Base-by-base conservation (phyloP, 441 rosid genomes). In the Gossypium lobatum region DNA sequence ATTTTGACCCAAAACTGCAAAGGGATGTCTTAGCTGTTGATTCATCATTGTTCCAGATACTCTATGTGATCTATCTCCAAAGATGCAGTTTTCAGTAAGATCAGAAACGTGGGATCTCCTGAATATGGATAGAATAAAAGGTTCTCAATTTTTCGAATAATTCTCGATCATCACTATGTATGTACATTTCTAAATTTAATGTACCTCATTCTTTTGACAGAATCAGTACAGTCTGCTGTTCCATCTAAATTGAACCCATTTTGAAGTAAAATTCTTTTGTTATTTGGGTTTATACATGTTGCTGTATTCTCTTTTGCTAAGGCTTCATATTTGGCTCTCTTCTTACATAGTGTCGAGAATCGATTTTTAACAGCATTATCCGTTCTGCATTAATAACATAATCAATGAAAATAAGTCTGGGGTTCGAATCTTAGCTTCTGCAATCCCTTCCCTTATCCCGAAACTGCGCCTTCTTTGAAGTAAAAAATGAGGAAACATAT, bases 281-380 rank as follows among this genome's bases (percentile, higher is more conserved):
- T 86, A 81, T 88, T 90, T 2, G 84, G 78, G 83, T 88, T 91
- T 45, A 87, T 80, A 78, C 73, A 84, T 73, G 87, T 64, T 59
- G 55, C 82, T 31, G 48, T 86, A 39, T 90, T 95, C 85, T 90
- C 98, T 79, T 95, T 91, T 6, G 88, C 95, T 74, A 93, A 85
- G 78, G 97, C 95, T 82, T 95, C 99, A 64, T 89, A 90, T 82
- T 90, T 95, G 23, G 97, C 98, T 82, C 93, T 95, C 84, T 93
- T 95, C 90, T 95, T 95, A 81, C 99, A 93, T 50, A 95, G 80
- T 21, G 99, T 95, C 13, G 99, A 84, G 80, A 95, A 95, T 54
- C 99, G 85, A 77, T 95, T 95, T 85, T 95, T 95, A 78, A 95
- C 99, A 39, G 99, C 99, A 78, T 95, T 95, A 85, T 95, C 99